Evolutionary conservation across 495 filamentous ascomycete species (phyloP).

Genomic region (Daldinia vernicosa): DNA sequence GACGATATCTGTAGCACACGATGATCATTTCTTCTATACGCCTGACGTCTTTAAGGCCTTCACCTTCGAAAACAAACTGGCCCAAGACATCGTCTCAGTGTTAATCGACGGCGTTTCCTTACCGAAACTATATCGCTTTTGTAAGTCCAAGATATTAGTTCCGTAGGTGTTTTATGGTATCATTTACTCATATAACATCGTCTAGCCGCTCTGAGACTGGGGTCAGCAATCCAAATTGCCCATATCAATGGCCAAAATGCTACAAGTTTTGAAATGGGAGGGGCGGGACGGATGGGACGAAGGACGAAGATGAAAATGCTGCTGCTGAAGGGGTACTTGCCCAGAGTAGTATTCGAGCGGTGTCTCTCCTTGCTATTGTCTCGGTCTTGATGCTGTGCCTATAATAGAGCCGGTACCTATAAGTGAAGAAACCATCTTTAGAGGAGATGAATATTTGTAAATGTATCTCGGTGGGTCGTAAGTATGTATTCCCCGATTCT

Average conservation of each 20-base stretch:
- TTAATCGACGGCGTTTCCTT: constrained; percentile 43
- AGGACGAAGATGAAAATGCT: constrained; percentile 7
- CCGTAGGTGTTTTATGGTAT: not conserved
- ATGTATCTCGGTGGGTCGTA: no score
- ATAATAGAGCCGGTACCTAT: not conserved
- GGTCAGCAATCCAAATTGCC: constrained; percentile 15
- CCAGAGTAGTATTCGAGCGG: not conserved
- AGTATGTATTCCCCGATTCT: not conserved
- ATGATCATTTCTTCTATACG: constrained; percentile 56
- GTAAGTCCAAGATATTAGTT: constrained; percentile 27
- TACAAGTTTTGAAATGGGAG: constrained; percentile 12
- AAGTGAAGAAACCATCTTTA: not conserved
- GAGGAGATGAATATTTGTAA: not conserved
- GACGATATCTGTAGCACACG: constrained; percentile 56
- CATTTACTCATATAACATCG: constrained; percentile 3
- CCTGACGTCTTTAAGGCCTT: constrained; percentile 47
- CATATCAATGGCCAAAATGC: constrained; percentile 50
- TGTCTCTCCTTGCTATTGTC: constrained; percentile 1
- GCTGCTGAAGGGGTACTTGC: constrained; percentile 1
- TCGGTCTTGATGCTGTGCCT: constrained; percentile 2
- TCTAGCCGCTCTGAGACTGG: constrained; percentile 14
- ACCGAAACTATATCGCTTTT: constrained; percentile 46
- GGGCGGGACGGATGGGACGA: not conserved
- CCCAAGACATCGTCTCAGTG: constrained; percentile 43
- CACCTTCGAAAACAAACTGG: constrained; percentile 40